Evolutionary conservation across 2,329 filamentous ascomycete species (phyloP), one percentile per base, ranked within the genome.

Genomic region (Fusarium sp.): DNA sequence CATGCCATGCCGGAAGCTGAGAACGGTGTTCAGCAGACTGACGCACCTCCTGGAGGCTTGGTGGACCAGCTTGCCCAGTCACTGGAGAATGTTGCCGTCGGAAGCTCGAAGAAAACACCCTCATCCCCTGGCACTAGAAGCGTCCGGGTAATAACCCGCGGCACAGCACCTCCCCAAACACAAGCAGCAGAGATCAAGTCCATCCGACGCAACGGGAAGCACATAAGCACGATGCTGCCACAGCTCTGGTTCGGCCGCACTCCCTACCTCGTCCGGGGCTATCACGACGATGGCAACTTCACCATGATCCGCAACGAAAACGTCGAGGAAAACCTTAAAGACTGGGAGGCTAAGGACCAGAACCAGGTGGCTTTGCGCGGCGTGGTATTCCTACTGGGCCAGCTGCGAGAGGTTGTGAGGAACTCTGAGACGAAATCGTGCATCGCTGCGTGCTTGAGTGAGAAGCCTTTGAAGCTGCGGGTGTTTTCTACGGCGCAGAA

Each of bases 191-290:
- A 78, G 37, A 68, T 81, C 54, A 79, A 79, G 34, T 68, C 72
- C 10, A 41, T 45, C 27, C 10, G 61, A 18, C 37, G 25, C 5
- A 18, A 9, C 11, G 6, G 71, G 43, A 50, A 16, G 4, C 16
- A 25, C 0, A 27, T 52, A 2, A 11, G 34, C n/a, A 2, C 2
- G n/a, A 6, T 66, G 6, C 30, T 80, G 1, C 68, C 77, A 1
- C 78, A 80, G 65, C 72, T 80, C 9, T 81, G 79, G 80, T 78
- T 81, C 27, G 78, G 79, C 6, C 75, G 80, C 6, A 80, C 78
- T 6, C 70, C 71, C 1, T 77, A 72, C 37, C 59, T 81, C 4
- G 79, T 81, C 10, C 59, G 45, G 1, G 78, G 75, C 9, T 23
- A 41, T 1, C 78, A 81, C 59, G 14, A 5, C 1, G 8, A 74